phyloP scores from a whole-genome alignment of 176 grass and related monocot genomes.

The Lolium perenne region DNA sequence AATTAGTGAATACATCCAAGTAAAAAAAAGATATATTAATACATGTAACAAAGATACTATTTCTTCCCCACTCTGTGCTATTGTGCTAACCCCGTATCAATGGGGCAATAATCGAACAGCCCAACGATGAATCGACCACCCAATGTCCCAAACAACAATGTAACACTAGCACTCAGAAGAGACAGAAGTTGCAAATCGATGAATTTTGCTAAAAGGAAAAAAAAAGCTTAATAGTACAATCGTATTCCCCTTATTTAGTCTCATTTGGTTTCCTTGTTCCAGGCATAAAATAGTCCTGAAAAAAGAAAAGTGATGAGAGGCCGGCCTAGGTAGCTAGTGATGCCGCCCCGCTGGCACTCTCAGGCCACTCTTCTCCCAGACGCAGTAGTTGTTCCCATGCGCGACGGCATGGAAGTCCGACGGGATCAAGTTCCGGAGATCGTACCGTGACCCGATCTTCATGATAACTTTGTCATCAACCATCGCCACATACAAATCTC shows the following conservation, averaged over 20 bases:
- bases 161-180: no score
- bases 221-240: neutral
- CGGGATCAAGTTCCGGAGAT: constrained; percentile 70
- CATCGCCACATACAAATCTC: constrained; percentile 62
- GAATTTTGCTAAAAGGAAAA: constrained; percentile 1
- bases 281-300: constrained; percentile 27
- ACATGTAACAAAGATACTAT: no score
- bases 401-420: constrained; percentile 56
- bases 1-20: no score
- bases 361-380: constrained; percentile 71
- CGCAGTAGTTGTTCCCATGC: constrained; percentile 73
- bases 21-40: no score
- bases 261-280: constrained; percentile 1
- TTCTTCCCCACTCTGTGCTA: no score
- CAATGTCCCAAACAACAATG: no score
- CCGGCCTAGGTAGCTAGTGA: constrained; percentile 7
- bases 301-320: neutral
- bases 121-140: no score
- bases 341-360: constrained; percentile 30
- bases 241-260: constrained; percentile 25
- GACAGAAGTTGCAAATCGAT: no score
- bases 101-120: no score
- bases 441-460: constrained; percentile 69
- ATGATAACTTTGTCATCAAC: constrained; percentile 70
- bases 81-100: no score